Base-by-base conservation (phyloP, 352 stramenopile genomes). In the Plasmopara muralis region DNA sequence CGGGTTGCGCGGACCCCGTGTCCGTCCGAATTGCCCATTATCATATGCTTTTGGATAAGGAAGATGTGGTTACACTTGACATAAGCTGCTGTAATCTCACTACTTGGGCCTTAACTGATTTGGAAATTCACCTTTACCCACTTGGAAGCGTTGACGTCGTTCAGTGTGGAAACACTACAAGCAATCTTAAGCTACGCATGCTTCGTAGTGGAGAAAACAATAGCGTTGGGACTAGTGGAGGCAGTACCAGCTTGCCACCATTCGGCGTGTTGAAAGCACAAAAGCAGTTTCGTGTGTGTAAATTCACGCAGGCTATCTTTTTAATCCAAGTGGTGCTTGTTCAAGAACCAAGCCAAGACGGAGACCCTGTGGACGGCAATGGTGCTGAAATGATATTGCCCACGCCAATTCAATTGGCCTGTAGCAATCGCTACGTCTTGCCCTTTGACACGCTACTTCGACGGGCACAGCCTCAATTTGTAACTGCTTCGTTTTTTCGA, bases 71-170 rank as follows among this genome's bases (percentile, higher is more conserved):
- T 9, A 53, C 62, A 18, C 50, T 90, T 0, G 63, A 62, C 5
- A 50, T 93, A 10, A 72, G 60, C 7, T 84, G 67, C 50, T 85
- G 70, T 60, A 93, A 93, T 46, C 67, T 83, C 28, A 87, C 64
- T 47, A 88, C 68, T 35, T 51, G 87, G 9, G 8, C 77, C 0
- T 61, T 89, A 3, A 74, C 43, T 30, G 77, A 87, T 34, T 79
- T 92, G 50, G 75, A 84, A 63, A 64, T 92, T 47, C 70, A 74
- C 4, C 66, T 90, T 42, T 73, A 61, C 4, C 57, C 73, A 4
- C 43, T 76, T 13, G 63, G 50, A 46, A 74, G 71, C 2, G 58
- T 69, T 3, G 65, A 75, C 16, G 50, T 64, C 39, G 43, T 67
- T 39, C 71, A 74, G 29, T 87, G 70, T 39, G 55, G 85, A 9